phyloP scores from a whole-genome alignment of 2,329 filamentous ascomycete genomes.

The Diaporthe sp. region DNA sequence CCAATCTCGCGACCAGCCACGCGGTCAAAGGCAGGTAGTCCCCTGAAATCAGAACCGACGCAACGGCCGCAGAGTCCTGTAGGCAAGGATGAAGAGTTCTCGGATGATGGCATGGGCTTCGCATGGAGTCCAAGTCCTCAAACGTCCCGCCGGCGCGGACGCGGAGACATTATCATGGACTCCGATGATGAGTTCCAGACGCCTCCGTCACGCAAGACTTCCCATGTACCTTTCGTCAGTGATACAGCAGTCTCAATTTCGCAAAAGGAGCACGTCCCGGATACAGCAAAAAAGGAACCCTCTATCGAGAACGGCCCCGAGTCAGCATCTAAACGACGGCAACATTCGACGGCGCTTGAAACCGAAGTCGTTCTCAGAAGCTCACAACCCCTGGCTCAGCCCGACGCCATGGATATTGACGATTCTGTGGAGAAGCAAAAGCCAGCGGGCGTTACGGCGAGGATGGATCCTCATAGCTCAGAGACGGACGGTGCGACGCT shows the following conservation, averaged over 20 bases:
- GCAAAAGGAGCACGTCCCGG: conserved; percentile 14
- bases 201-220: conserved; percentile 54
- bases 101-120: conserved; percentile 21
- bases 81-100: conserved; percentile 1
- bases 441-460: conserved; percentile 39
- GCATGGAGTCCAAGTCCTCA: conserved; percentile 43
- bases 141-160: conserved; percentile 43
- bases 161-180: conserved; percentile 62
- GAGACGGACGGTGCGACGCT: conserved; percentile 49
- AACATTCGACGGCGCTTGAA: neutral
- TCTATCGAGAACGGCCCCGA: neutral
- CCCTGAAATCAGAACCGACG: neutral
- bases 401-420: conserved; percentile 19
- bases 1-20: neutral
- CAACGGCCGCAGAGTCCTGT: conserved; percentile 1
- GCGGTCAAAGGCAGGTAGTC: conserved; percentile 6
- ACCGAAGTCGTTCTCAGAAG: neutral
- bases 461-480: conserved; percentile 45
- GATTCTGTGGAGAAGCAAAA: neutral
- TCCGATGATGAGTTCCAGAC: conserved; percentile 70
- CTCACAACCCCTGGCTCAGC: neutral
- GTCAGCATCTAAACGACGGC: conserved; percentile 20
- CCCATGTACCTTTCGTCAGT: conserved; percentile 46
- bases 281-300: neutral
- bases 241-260: conserved; percentile 38